Conservation (phyloP, 805 yeast genomes). For the Grigorovia yakushimaensis region DNA sequence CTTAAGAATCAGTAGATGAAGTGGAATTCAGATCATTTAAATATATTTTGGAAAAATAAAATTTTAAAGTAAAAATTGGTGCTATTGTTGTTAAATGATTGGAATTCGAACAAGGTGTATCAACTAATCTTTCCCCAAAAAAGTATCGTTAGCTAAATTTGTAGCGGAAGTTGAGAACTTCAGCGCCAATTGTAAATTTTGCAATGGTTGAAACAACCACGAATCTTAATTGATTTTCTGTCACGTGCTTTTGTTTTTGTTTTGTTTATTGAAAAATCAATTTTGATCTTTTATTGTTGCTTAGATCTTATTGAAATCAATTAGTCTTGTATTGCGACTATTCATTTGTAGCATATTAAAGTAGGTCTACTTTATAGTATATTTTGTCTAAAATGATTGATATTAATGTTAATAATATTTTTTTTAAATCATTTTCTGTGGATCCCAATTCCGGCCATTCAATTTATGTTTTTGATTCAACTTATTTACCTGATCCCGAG, state of each 20-base stretch:
- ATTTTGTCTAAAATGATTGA: conserved; percentile 14
- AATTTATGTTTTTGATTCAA: conserved; percentile 72
- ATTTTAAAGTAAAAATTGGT: no score
- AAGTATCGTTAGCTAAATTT: no score
- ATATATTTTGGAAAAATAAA: no score
- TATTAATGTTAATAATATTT: conserved; percentile 33
- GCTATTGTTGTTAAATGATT: no score
- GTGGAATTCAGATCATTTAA: no score
- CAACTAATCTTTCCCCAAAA: no score
- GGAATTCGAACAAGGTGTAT: no score
- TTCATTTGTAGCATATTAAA: neutral
- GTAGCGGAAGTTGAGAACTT: no score
- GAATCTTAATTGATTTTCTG: neutral
- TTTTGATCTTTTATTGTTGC: neutral
- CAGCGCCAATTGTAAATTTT: neutral
- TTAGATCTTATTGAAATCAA: neutral
- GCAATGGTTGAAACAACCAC: neutral
- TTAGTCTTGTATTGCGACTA: neutral
- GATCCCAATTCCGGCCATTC: conserved; percentile 68
- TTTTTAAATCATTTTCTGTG: conserved; percentile 47
- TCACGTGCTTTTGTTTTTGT: neutral
- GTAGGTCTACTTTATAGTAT: neutral
- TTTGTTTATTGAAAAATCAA: neutral
- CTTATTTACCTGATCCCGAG: conserved; percentile 59
- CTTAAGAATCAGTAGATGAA: no score